Base-by-base conservation (phyloP, 2,329 filamentous ascomycete genomes). In the Trichoderma arundinaceum region DNA sequence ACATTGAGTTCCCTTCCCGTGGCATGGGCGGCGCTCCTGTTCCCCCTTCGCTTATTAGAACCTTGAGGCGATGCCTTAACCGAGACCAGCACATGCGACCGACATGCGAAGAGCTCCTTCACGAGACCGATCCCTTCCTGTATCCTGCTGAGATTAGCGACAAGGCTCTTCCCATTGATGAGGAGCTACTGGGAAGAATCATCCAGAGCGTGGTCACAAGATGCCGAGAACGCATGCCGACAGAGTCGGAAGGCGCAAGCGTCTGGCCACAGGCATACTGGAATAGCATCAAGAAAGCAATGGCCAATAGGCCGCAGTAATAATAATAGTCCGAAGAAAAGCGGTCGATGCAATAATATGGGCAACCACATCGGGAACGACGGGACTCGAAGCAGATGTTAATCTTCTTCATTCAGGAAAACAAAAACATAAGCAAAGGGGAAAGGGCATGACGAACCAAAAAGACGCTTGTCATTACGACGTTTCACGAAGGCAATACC, bases 1-100 rank as follows among this genome's bases (percentile, higher is more conserved):
- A 79, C 6, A 92, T 96, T 73, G 86, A 92, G 64, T 95, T 89
- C 72, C 90, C 90, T 0, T 83, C 87, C 1, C 82, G 84, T 2
- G 92, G 89, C 12, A 80, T 93, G 58, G 92, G 92, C 49, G 89
- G 83, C 60, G 81, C 83, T 1, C 79, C 80, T 0, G 86, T 91
- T 1, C 88, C 88, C 0, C 78, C 81, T 0, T 84, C 83, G 10
- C 78, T 90, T 12, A 76, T 90, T 39, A 79, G 83, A 35, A 90
- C 88, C 0, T 82, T 91, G 81, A 84, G 80, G 71, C 82, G 84
- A 15, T 91, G 88, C 71, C 80, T 91, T 8, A 83, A 82, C 71
- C 83, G 88, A 59, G 86, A 91, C 69, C 84, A 85, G 70, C 82
- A 86, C 69, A 79, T 86, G 73, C 82, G 89, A 1, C 88, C 88